Percentiles rank a stretch among this genome's conserved stretches.
phyloP scores from a whole-genome alignment of 2,329 filamentous ascomycete genomes.

The Clonostachys sp. region DNA sequence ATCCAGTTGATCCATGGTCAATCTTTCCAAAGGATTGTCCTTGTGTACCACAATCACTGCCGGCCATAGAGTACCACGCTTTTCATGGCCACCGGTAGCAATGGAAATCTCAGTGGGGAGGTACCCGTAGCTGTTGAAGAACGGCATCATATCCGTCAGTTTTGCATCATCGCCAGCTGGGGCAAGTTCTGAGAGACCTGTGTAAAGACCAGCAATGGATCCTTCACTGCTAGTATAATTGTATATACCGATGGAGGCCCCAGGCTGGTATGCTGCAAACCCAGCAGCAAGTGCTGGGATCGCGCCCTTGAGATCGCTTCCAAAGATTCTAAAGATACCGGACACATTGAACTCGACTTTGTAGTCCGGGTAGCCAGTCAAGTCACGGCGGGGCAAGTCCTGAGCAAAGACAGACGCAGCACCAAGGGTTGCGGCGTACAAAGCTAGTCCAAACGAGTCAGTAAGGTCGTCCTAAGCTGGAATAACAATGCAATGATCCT shows the following conservation, averaged over 20 bases:
- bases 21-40: neutral
- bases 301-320: neutral
- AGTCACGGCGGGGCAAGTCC: neutral
- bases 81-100: neutral
- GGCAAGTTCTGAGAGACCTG: neutral
- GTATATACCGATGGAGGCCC: neutral
- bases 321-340: neutral
- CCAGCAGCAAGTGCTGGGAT: neutral
- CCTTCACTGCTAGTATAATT: neutral
- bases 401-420: neutral
- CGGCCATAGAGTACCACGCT: neutral
- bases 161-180: neutral
- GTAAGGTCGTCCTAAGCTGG: too few relatives aligned
- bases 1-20: neutral
- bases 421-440: neutral
- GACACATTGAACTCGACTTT: neutral
- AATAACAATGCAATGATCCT: neutral
- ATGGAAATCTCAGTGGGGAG: neutral
- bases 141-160: neutral
- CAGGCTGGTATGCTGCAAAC: neutral
- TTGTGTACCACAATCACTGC: neutral
- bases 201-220: neutral
- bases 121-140: neutral
- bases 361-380: neutral
- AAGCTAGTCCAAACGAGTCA: neutral